Conservation (phyloP, 192 early-diverging fungal genomes). For the Obelidium mucronatum region DNA sequence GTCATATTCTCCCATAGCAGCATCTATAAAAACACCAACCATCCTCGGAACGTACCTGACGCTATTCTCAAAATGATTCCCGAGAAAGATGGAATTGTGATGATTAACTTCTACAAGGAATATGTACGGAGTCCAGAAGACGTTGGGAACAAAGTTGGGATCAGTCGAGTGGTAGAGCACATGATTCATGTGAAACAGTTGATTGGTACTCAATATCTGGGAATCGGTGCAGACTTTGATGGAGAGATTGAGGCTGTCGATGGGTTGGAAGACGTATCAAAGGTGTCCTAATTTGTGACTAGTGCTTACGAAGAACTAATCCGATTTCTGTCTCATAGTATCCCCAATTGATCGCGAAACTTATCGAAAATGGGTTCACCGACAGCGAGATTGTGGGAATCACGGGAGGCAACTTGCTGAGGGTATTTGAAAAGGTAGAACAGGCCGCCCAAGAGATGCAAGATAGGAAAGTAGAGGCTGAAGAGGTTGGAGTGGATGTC, state of each 20-base stretch:
- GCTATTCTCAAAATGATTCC: constrained; percentile 50
- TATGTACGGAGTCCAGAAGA: constrained; percentile 53
- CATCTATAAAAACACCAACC: constrained; percentile 55
- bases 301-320: not conserved
- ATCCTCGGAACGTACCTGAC: constrained; percentile 70
- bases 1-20: constrained; percentile 70
- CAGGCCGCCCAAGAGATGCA: constrained; percentile 20
- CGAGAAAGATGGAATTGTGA: constrained; percentile 67
- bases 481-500: constrained; percentile 19
- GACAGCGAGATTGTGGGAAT: constrained; percentile 51
- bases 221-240: constrained; percentile 73
- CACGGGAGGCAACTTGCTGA: constrained; percentile 51
- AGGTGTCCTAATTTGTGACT: constrained; percentile 23
- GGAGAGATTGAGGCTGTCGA: constrained; percentile 55
- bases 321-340: constrained; percentile 34
- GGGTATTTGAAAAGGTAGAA: constrained; percentile 47
- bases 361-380: constrained; percentile 44
- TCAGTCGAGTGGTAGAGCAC: constrained; percentile 59
- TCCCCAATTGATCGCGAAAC: constrained; percentile 50
- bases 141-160: constrained; percentile 48
- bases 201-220: constrained; percentile 60
- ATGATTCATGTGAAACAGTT: constrained; percentile 61
- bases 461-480: not conserved
- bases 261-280: constrained; percentile 68
- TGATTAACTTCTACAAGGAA: constrained; percentile 65